These are phyloP conservation scores for Oryza officinalis DNA, from an alignment of 176 grass and related monocot genomes.

Conservation along the genomic window DNA sequence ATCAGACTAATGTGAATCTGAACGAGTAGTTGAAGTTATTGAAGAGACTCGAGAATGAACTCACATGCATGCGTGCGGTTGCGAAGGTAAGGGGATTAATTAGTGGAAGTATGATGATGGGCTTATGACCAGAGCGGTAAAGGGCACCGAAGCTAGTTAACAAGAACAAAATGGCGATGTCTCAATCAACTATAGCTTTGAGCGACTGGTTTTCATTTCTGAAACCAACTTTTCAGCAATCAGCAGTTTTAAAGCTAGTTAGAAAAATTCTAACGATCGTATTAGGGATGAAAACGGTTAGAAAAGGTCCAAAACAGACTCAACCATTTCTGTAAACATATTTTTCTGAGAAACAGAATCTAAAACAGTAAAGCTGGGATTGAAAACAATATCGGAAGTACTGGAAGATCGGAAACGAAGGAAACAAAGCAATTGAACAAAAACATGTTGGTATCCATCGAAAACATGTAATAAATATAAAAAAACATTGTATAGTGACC, in stretches of 20 bases:
- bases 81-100: neutral
- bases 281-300: neutral
- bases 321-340: too few species aligned
- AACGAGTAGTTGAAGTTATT: neutral
- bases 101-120: neutral
- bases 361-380: too few species aligned
- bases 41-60: neutral
- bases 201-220: neutral
- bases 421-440: too few species aligned
- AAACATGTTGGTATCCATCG: too few species aligned
- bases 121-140: neutral
- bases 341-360: too few species aligned
- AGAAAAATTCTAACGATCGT: neutral
- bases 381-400: too few species aligned
- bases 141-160: neutral
- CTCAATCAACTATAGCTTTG: neutral
- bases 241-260: neutral
- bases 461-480: too few species aligned
- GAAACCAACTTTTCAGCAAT: neutral
- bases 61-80: neutral
- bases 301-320: too few species aligned
- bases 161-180: too few species aligned
- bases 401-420: too few species aligned
- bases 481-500: too few species aligned
- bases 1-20: neutral